A percentile compares a stretch with the other conserved stretches of the same genome.
Conservation (phyloP, 2,329 filamentous ascomycete species). For the Bipolaris sorokiniana region DNA sequence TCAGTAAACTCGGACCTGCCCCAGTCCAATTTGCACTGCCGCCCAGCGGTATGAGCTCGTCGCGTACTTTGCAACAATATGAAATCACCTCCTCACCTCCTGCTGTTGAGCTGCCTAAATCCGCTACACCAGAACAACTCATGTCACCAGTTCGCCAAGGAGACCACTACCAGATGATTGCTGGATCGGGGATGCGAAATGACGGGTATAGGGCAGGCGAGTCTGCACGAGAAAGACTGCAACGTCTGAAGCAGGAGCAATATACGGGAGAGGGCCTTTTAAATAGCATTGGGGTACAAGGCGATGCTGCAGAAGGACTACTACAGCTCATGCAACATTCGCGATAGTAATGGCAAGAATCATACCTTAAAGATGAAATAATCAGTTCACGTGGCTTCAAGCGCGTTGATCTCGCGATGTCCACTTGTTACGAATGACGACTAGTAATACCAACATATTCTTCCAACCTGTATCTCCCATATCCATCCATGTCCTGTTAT, state of each 20-base stretch:
- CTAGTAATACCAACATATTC: not conserved
- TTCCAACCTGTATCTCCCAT: not conserved
- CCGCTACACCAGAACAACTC: constrained; percentile 29
- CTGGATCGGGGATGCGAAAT: constrained; percentile 19
- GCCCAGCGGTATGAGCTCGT: constrained; percentile 39
- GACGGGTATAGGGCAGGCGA: constrained; percentile 25
- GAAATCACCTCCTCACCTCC: constrained; percentile 41
- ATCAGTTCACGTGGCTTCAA: not conserved
- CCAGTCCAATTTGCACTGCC: constrained; percentile 48
- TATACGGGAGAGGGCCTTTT: constrained; percentile 46
- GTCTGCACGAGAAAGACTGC: constrained; percentile 29
- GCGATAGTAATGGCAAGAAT: constrained; percentile 18
- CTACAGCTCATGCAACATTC: constrained; percentile 53
- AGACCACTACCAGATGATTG: constrained; percentile 20
- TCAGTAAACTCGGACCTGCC: constrained; percentile 43
- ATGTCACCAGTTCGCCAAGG: constrained; percentile 25
- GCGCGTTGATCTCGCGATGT: not conserved
- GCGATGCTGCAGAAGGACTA: constrained; percentile 60
- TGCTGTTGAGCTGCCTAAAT: constrained; percentile 19
- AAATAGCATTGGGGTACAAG: constrained; percentile 55
- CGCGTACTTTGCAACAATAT: constrained; percentile 43
- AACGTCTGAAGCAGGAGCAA: constrained; percentile 37
- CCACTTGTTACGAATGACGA: not conserved
- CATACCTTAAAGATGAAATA: not conserved
- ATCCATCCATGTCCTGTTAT: not conserved